Evolutionary conservation across 75 land plant species (phyloP).

Genomic region (Cunninghamia lanceolata): DNA sequence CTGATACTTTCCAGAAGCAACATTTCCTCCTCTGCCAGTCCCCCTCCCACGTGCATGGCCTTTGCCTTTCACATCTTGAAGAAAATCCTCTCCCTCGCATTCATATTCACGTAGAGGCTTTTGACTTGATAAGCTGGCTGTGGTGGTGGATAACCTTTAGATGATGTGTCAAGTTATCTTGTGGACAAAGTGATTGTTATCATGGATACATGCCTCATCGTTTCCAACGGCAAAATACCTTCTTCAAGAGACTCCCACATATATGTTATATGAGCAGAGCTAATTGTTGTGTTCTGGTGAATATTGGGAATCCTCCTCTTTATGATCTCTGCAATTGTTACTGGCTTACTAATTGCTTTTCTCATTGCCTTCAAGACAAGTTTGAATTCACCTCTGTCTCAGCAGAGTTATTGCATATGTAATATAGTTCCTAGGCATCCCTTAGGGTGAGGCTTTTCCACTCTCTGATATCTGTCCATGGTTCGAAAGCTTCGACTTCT

Average conservation of each 20-base stretch:
- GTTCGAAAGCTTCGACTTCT: not conserved
- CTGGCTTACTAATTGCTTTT: too few species aligned
- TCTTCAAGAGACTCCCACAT: too few species aligned
- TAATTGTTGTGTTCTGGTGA: too few species aligned
- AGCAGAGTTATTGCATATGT: constrained; percentile 63
- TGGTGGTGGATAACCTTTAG: constrained; percentile 53
- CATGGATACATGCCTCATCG: constrained; percentile 72
- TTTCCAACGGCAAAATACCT: constrained; percentile 59
- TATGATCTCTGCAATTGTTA: too few species aligned
- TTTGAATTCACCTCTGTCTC: constrained; percentile 74
- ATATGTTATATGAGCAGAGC: too few species aligned
- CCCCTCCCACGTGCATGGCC: constrained; percentile 39
- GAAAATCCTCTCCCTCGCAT: too few species aligned
- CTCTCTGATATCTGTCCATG: too few species aligned
- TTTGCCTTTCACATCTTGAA: constrained; percentile 13
- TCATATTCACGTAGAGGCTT: constrained; percentile 25
- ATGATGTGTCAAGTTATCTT: constrained; percentile 54
- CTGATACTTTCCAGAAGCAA: too few species aligned
- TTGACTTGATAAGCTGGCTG: constrained; percentile 34
- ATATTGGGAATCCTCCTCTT: too few species aligned
- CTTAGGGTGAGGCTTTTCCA: too few species aligned
- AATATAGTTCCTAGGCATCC: too few species aligned
- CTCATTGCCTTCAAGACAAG: constrained; percentile 95
- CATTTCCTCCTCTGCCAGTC: constrained; percentile 28
- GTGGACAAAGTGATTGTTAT: too few species aligned